Conservation (phyloP, 2,329 filamentous ascomycete species). For the Aspergillus oerlinghausenensis region DNA sequence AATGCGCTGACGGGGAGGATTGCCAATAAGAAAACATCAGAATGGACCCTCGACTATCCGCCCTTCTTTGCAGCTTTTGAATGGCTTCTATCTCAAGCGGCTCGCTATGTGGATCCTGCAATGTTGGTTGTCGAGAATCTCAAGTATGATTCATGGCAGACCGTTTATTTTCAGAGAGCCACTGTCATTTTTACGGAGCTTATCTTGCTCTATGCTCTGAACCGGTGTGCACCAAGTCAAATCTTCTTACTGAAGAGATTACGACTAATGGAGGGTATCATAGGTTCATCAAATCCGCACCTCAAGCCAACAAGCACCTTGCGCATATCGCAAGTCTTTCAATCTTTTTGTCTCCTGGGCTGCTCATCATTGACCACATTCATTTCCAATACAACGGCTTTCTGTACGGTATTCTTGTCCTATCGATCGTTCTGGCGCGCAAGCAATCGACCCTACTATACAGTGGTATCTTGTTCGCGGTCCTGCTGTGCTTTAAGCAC, state of each 20-base stretch:
- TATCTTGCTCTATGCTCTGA: conserved; percentile 75
- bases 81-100: conserved; percentile 80
- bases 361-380: conserved; percentile 96
- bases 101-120: conserved; percentile 68
- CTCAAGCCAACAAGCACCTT: conserved; percentile 61
- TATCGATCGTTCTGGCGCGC: conserved; percentile 79
- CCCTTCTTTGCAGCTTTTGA: conserved; percentile 98
- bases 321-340: conserved; percentile 85
- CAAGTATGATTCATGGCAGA: conserved; percentile 86
- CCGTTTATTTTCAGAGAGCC: conserved; percentile 85
- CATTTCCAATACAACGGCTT: conserved; percentile 99
- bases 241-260: background rate
- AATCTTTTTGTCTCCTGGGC: conserved; percentile 82
- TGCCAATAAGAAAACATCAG: conserved; percentile 67
- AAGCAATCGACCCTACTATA: conserved; percentile 68
- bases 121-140: conserved; percentile 81
- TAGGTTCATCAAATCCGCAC: conserved; percentile 71
- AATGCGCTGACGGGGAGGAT: conserved; percentile 5
- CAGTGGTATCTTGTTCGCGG: conserved; percentile 79
- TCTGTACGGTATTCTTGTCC: conserved; percentile 83
- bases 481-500: conserved; percentile 89
- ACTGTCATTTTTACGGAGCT: conserved; percentile 84
- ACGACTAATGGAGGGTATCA: conserved; percentile 13
- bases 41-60: conserved; percentile 99
- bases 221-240: conserved; percentile 51